A percentile compares a stretch with the other conserved stretches of the same genome.
These are phyloP conservation scores for Andalucia godoyi DNA, from an alignment of 78 protist species.

Conservation along the genomic window DNA sequence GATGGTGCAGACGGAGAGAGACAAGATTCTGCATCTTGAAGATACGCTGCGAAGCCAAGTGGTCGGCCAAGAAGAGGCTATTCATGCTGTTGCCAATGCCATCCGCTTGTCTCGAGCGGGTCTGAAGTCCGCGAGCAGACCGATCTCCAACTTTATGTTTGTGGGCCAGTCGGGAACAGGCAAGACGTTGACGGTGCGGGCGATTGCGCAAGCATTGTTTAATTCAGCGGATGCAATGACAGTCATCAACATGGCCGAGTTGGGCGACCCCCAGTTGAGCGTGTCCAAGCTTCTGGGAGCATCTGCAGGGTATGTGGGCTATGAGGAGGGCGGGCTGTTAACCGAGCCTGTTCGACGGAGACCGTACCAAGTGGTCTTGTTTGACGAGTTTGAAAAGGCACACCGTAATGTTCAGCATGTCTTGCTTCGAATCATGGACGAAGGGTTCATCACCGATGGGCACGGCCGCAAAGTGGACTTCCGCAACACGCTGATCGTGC, in stretches of 20 bases:
- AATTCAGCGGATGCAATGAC: constrained; percentile 10
- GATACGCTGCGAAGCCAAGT: constrained; percentile 11
- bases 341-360: constrained; percentile 48
- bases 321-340: constrained; percentile 47
- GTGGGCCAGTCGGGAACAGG: constrained; percentile 60
- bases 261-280: no score
- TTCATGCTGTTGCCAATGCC: constrained; percentile 18
- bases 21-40: constrained; percentile 43
- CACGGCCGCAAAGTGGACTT: constrained; percentile 44
- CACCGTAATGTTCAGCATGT: constrained; percentile 32
- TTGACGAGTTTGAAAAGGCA: constrained; percentile 61
- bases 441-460: constrained; percentile 49
- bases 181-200: constrained; percentile 50
- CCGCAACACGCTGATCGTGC: constrained; percentile 30
- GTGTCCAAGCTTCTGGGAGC: no score
- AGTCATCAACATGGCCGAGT: constrained; percentile 45
- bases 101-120: constrained; percentile 51
- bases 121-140: constrained; percentile 27
- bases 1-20: constrained; percentile 17
- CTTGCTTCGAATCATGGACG: constrained; percentile 42
- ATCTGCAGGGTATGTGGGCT: constrained; percentile 54
- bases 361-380: constrained; percentile 42
- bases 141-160: constrained; percentile 38
- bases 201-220: constrained; percentile 29
- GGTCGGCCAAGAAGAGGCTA: constrained; percentile 33